Base-by-base conservation (phyloP, 116 monocot species). In the Papilionanthe hybrid region DNA sequence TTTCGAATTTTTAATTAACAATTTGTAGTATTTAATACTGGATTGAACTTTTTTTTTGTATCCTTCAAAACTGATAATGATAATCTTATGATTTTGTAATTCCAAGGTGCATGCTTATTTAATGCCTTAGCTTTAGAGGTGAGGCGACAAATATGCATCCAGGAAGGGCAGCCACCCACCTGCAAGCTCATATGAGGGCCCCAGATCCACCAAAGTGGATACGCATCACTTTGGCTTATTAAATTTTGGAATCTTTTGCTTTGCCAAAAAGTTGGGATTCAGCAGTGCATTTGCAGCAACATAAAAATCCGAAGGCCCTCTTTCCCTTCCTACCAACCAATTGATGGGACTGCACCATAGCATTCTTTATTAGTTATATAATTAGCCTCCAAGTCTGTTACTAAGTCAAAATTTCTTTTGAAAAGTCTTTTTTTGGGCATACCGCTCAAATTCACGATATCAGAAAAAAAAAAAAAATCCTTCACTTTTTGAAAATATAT, bases 291-390 rank as follows among this genome's bases (percentile, higher is more conserved):
- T 12, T 37, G 17, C 37, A 12, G 29, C 65, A 32, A 37, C 71
- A 71, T 71, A 71, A 71, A 41, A 29, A 37, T 71, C 37, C 71
- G 41, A 71, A 37, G 37, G 71, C 41, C 41, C 15, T 41, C 71
- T 71, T 71, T 71, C 71, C 41, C 53, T 53, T 53, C 71, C 71
- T 37, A 41, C 11, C 71, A 41, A 41, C 71, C 71, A 71, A 71
- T 71, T 22, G 11, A 65, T 65, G 65, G 27, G 27, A 65, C 65
- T 2, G 65, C 27, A 27, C 63, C 27, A 8, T 25, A 3, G 10
- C 65, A 27, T 65, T 65, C 25, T 3, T 37, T 37, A 37, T 37
- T 37, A 37, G 37, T 37, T 37, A 37, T 37, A 37, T 2, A 37
- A 37, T 37, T 37, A 37, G 37, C 37, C 37, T 37, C 37, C 37